Conservation (phyloP, 1,284 basidiomycete genomes). For the Heterobasidion parviporum region DNA sequence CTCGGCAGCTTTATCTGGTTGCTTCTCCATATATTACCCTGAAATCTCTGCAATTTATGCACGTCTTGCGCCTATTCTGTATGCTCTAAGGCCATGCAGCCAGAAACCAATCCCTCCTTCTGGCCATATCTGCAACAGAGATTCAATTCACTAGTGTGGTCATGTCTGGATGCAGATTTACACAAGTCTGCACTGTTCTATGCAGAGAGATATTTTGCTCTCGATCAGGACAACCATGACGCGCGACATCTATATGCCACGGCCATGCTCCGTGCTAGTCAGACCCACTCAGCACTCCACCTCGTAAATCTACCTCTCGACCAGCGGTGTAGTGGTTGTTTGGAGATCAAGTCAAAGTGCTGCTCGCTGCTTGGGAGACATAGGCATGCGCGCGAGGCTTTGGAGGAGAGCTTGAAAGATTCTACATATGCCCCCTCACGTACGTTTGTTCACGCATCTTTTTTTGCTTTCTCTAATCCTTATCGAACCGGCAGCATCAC, state of each 20-base stretch:
- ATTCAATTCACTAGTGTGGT: slow-evolving; percentile 64
- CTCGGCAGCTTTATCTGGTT: not conserved
- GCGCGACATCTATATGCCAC: slow-evolving; percentile 80
- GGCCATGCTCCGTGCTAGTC: slow-evolving; percentile 63
- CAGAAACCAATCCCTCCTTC: slow-evolving; percentile 35
- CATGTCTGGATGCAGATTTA: slow-evolving; percentile 71
- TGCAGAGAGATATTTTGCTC: slow-evolving; percentile 69
- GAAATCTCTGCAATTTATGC: not conserved
- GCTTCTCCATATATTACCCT: not conserved
- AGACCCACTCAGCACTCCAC: slow-evolving; percentile 71
- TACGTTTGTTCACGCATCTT: slow-evolving; percentile 24
- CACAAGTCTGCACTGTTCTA: slow-evolving; percentile 73
- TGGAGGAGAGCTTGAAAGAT: slow-evolving; percentile 53
- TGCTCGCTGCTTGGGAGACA: slow-evolving; percentile 66
- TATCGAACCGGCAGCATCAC: slow-evolving; percentile 34
- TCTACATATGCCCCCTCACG: slow-evolving; percentile 42
- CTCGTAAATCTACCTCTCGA: slow-evolving; percentile 56
- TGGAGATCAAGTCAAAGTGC: slow-evolving; percentile 73
- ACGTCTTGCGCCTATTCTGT: slow-evolving; percentile 4
- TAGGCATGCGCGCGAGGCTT: slow-evolving; percentile 61
- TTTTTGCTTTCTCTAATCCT: not conserved
- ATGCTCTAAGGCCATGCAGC: slow-evolving; percentile 34
- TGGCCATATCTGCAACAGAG: slow-evolving; percentile 51
- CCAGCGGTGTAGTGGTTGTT: slow-evolving; percentile 62
- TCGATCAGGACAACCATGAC: slow-evolving; percentile 67